A percentile compares a stretch with the other conserved stretches of the same genome.
phyloP scores from a whole-genome alignment of 2,329 filamentous ascomycete species.

The Fusarium scirpi region DNA sequence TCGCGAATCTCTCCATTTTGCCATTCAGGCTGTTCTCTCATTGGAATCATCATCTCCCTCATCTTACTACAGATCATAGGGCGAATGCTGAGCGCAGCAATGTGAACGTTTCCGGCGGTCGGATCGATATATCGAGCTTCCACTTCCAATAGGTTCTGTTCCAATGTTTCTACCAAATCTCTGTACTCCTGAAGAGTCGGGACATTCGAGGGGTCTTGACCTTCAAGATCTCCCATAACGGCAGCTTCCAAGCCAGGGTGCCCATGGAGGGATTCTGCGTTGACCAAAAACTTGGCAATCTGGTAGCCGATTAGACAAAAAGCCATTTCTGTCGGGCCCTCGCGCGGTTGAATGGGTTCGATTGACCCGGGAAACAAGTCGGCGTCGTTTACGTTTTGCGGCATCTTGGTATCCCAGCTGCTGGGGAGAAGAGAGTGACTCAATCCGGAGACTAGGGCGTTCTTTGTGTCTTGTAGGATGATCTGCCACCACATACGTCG shows the following conservation, averaged over 20 bases:
- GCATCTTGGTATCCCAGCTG: constrained; percentile 68
- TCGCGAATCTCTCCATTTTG: constrained; percentile 60
- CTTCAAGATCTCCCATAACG: constrained; percentile 57
- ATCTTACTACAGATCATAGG: constrained; percentile 64
- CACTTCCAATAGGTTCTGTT: constrained; percentile 58
- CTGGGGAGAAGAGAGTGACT: constrained; percentile 63
- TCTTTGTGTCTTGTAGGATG: constrained; percentile 67
- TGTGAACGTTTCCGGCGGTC: constrained; percentile 64
- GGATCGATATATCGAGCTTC: constrained; percentile 64
- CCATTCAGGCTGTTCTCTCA: constrained; percentile 62
- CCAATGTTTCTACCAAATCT: constrained; percentile 57
- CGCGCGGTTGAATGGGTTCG: constrained; percentile 62
- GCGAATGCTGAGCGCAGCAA: constrained; percentile 62
- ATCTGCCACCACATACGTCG: constrained; percentile 76
- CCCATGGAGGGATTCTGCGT: constrained; percentile 56
- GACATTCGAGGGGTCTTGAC: constrained; percentile 42
- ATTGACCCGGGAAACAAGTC: constrained; percentile 67
- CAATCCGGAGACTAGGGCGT: constrained; percentile 68
- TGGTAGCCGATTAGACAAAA: constrained; percentile 65
- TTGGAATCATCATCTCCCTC: constrained; percentile 60
- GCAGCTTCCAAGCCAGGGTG: constrained; percentile 63
- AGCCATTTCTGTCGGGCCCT: constrained; percentile 72
- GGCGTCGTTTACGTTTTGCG: constrained; percentile 69
- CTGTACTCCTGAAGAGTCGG: constrained; percentile 58
- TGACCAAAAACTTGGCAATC: constrained; percentile 62